Conservation (phyloP, 1,284 basidiomycete genomes). For the Trichosporon ovoides region DNA sequence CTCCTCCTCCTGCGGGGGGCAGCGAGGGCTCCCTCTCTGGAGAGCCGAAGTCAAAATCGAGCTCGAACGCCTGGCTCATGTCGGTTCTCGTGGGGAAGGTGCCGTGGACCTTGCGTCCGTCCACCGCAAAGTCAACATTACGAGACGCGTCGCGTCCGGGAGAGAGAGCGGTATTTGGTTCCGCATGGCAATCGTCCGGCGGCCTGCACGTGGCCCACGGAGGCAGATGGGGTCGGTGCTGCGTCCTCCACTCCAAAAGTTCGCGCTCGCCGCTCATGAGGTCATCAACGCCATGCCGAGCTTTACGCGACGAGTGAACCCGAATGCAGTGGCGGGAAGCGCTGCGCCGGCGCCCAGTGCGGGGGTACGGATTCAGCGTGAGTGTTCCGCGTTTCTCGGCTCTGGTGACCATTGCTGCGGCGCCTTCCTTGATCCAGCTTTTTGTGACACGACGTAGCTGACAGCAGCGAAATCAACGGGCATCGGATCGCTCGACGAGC, state of each 20-base stretch:
- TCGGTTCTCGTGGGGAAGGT: too few relatives aligned
- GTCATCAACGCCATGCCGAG: neutral
- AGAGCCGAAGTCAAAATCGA: slow-evolving; percentile 2
- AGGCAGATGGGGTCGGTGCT: too few relatives aligned
- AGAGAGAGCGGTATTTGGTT: too few relatives aligned
- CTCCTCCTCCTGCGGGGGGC: neutral
- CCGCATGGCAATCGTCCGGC: too few relatives aligned
- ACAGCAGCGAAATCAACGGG: slow-evolving; percentile 61
- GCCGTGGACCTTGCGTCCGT: too few relatives aligned
- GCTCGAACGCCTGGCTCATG: neutral
- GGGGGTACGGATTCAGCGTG: neutral
- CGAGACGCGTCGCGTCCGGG: too few relatives aligned
- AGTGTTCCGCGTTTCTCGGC: neutral
- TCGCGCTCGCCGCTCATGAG: too few relatives aligned
- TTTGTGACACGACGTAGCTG: too few relatives aligned
- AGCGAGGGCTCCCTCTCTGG: neutral
- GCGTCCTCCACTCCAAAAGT: too few relatives aligned
- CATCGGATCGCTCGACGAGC: slow-evolving; percentile 89
- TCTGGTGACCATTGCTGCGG: too few relatives aligned
- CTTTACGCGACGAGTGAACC: neutral
- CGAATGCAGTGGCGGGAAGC: neutral
- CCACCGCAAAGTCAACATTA: too few relatives aligned
- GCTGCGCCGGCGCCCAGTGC: neutral
- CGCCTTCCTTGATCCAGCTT: neutral
- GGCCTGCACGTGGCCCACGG: too few relatives aligned